These are phyloP conservation scores for Jatropha multifida DNA, from an alignment of 441 rosid species.

Conservation along the genomic window DNA sequence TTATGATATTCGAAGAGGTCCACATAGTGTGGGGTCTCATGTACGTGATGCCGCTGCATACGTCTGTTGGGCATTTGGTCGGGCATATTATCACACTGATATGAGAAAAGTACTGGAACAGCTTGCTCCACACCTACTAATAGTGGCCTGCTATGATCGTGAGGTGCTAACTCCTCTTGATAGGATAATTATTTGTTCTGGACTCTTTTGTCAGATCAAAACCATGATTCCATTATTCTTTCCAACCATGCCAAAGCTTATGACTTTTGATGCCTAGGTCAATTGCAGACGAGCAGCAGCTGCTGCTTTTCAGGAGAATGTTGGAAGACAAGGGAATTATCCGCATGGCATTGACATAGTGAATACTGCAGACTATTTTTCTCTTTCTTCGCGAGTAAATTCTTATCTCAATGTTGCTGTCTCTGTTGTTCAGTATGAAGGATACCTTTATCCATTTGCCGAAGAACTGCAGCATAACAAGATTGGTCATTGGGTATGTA, in stretches of 20 bases:
- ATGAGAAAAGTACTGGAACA: conserved; percentile 83
- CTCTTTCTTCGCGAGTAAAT: conserved; percentile 86
- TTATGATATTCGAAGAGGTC: conserved; percentile 97
- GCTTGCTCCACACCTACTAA: conserved; percentile 84
- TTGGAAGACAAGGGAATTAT: conserved; percentile 96
- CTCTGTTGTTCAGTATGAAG: conserved; percentile 74
- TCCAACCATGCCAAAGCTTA: conserved; percentile 21
- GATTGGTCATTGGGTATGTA: conserved; percentile 95
- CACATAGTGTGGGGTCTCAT: conserved; percentile 98
- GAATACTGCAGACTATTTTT: conserved; percentile 90
- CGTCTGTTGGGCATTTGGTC: conserved; percentile 99
- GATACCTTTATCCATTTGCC: conserved; percentile 80
- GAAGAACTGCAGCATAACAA: conserved; percentile 78
- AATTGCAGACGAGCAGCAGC: conserved; percentile 99
- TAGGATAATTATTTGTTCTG: conserved; percentile 21
- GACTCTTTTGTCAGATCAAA: conserved; percentile 15
- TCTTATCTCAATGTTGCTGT: conserved; percentile 86
- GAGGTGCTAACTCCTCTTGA: conserved; percentile 52
- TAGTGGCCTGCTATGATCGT: conserved; percentile 93
- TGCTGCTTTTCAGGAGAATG: conserved; percentile 98
- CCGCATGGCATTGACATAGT: conserved; percentile 98
- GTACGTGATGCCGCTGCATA: conserved; percentile 99
- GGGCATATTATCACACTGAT: conserved; percentile 80
- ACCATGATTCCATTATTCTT: conserved; percentile 10
- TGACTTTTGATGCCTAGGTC: conserved; percentile 52